Base-by-base conservation (phyloP, 495 filamentous ascomycete species). In the Penicillium macrosclerotiorum region DNA sequence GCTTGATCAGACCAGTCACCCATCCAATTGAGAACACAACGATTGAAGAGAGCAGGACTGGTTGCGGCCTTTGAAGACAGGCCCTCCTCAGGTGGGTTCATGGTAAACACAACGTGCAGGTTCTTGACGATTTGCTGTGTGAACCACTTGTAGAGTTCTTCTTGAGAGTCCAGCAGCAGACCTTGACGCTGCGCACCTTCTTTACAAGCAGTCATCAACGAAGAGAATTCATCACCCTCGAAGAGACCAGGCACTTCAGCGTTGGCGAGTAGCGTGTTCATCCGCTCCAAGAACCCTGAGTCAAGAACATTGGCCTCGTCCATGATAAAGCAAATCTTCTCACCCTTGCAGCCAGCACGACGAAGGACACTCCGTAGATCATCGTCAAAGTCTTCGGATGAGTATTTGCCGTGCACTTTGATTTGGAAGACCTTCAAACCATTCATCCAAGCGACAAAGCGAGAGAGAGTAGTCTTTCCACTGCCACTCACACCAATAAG, bases 241-340 rank as follows among this genome's bases (percentile, higher is more conserved):
- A 99, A 99, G 12, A 99, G 78, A 67, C 93, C 93, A 16, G 93
- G 93, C 30, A 99, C 90, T 72, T 99, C 93, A 17, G 93, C 93
- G 61, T 99, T 99, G 45, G 93, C 93, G 42, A 99, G 82, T 17
- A 99, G 75, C 1, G 93, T 99, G 52, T 99, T 99, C 93, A 99
- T 99, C 47, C 94, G 83, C 65, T 99, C 93, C 50, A 99, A 65
- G 82, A 99, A 99, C 26, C 92, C 93, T 12, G 93, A 99, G 59
- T 99, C 93, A 3, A 99, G 80, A 14, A 99, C 93, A 58, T 99
- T 99, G 5, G 90, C 86, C 74, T 99, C 93, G 56, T 99, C 93
- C 93, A 99, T 96, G 69, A 99, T 94, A 71, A 99, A 99, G 73
- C 94, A 97, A 30, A 99, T 94, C 75, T 96, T 99, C 64, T 99